Percentiles rank a stretch among this genome's conserved stretches.
Evolutionary conservation across 495 filamentous ascomycete genomes (phyloP).

Genomic region (Podospora australis): DNA sequence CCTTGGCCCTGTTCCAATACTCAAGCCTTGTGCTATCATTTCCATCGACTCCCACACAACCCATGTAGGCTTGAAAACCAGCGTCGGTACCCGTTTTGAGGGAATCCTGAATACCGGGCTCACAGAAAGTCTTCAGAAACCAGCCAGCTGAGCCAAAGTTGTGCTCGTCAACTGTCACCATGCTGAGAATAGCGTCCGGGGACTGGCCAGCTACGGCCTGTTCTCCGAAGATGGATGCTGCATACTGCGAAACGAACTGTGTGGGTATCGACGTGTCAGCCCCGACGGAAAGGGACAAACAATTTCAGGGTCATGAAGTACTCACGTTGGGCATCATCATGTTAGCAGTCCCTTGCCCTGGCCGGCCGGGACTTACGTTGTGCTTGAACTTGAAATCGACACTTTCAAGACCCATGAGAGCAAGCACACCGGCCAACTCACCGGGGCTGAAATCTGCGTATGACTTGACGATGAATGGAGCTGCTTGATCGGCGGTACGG

Average conservation of each 20-base stretch:
- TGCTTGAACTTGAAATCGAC: conserved; percentile 61
- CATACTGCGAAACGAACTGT: conserved; percentile 63
- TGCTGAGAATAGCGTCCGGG: conserved; percentile 44
- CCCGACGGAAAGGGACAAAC: no score
- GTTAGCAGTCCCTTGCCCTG: conserved; percentile 76
- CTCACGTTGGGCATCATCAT: conserved; percentile 62
- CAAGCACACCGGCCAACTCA: conserved; percentile 58
- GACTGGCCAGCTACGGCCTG: conserved; percentile 31
- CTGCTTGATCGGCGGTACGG: conserved; percentile 57
- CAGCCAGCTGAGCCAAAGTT: conserved; percentile 72
- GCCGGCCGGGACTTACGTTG: conserved; percentile 49
- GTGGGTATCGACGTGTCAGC: no score
- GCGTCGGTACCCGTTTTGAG: conserved; percentile 46
- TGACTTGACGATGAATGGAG: conserved; percentile 35
- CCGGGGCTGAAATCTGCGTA: conserved; percentile 28
- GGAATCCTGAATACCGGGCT: conserved; percentile 29
- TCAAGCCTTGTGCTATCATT: conserved; percentile 42
- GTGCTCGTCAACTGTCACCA: conserved; percentile 54
- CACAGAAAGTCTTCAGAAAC: conserved; percentile 66
- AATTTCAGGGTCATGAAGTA: no score
- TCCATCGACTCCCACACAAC: conserved; percentile 53
- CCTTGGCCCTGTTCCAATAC: conserved; percentile 51
- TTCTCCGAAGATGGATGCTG: conserved; percentile 44
- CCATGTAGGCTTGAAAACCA: conserved; percentile 59
- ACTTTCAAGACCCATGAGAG: conserved; percentile 62